Base-by-base conservation (phyloP, 257 asterid genomes). In the Capsicum pubescens region DNA sequence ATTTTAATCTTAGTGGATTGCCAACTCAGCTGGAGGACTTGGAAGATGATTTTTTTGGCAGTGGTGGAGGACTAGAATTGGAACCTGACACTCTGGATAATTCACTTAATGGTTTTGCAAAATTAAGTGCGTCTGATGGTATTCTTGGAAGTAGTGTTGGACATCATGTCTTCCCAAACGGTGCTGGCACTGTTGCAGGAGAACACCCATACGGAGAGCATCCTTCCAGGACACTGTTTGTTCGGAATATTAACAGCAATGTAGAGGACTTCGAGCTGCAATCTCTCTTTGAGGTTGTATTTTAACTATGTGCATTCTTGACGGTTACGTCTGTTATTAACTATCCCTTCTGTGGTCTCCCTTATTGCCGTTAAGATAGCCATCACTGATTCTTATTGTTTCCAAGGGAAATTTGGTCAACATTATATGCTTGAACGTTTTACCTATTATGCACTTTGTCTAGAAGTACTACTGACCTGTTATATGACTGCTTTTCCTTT, bases 141-240 rank as follows among this genome's bases (percentile, higher is more conserved):
- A 84, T 91, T 84, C 79, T 83, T 80, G 93, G 94, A 80, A 89
- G 70, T 74, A 84, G 80, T 74, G 36, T 89, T 60, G 87, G 90
- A 14, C 91, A 64, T 56, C 91, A 83, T 88, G 90, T 93, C 68
- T 84, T 89, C 35, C 86, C 90, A 9, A 96, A 93, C 68, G 92
- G 98, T 32, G 89, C 76, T 70, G 96, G 91, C 81, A 83, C 87
- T 42, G 91, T 93, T 87, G 89, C 89, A n/a, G 95, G 98, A 17
- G 99, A 95, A 85, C 99, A 97, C 87, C 99, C 99, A 8, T 93
- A 90, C 32, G 99, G 99, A 32, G 99, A 97, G 89, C 99, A 95
- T 89, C 99, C 99, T 85, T 97, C 99, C 6, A 92, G 99, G 89
- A 97, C 99, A 5, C 83, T 97, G 82, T 97, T 97, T 86, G 98